phyloP scores from a whole-genome alignment of 352 stramenopile genomes.

The Phytopythium delawarense region DNA sequence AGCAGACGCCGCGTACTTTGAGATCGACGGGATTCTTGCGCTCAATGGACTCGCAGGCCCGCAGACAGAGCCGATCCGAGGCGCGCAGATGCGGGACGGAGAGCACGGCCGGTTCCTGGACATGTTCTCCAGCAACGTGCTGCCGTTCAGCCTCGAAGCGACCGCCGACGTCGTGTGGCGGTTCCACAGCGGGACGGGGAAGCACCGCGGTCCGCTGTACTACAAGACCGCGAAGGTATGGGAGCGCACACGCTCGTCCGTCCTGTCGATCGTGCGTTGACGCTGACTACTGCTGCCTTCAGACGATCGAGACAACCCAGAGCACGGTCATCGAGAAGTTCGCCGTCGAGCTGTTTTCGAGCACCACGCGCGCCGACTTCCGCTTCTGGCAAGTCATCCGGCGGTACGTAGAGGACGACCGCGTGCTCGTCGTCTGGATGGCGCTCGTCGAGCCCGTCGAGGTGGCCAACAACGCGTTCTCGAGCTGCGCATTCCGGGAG shows the following conservation, averaged over 20 bases:
- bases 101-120: constrained; percentile 18
- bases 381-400: constrained; percentile 34
- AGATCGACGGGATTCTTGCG: constrained; percentile 16
- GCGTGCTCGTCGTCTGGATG: constrained; percentile 35
- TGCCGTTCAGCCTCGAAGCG: constrained; percentile 12
- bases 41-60: constrained; percentile 10
- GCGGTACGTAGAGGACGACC: constrained; percentile 34
- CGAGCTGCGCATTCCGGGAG: constrained; percentile 28
- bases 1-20: constrained; percentile 12
- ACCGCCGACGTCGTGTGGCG: constrained; percentile 14
- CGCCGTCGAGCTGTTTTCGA: constrained; percentile 3
- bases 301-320: constrained; percentile 1
- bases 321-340: constrained; percentile 10
- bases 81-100: constrained; percentile 15
- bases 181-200: constrained; percentile 15
- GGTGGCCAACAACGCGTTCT: constrained; percentile 42
- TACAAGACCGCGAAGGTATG: constrained; percentile 13
- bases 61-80: constrained; percentile 2
- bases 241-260: too few relatives aligned
- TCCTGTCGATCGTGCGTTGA: not conserved
- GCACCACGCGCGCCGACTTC: constrained; percentile 14
- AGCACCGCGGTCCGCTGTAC: constrained; percentile 19
- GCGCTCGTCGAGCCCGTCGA: constrained; percentile 14
- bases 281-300: not conserved
- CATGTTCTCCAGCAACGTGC: constrained; percentile 17